Conservation (phyloP, 1,284 basidiomycete species). For the Apiotrichum gamsii region DNA sequence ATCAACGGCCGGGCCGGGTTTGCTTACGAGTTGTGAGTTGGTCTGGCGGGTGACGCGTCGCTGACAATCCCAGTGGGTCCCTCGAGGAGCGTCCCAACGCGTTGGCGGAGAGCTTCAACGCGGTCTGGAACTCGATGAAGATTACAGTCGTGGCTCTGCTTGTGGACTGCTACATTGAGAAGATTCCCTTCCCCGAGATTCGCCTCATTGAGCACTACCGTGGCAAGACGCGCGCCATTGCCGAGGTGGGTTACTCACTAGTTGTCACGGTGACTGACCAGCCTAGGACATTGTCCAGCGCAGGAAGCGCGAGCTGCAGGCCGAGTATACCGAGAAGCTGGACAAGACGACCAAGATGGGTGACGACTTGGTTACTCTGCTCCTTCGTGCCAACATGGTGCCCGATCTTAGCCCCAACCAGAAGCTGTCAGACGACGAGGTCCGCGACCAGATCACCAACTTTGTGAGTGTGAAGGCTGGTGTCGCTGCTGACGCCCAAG, state of each 20-base stretch:
- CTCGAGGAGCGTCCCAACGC: conserved; percentile 27
- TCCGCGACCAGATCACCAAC: conserved; percentile 67
- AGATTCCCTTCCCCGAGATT: not conserved
- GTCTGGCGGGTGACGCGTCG: conserved; percentile 4
- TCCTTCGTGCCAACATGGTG: conserved; percentile 59
- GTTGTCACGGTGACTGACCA: not conserved
- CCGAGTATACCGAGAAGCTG: conserved; percentile 34
- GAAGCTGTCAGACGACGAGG: conserved; percentile 59
- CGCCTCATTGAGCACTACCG: not conserved
- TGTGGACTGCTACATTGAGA: conserved; percentile 14
- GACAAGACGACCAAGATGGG: conserved; percentile 49
- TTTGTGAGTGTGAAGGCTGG: conserved; percentile 51
- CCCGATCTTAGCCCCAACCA: conserved; percentile 53
- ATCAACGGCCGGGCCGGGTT: conserved; percentile 63
- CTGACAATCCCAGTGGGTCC: conserved; percentile 1
- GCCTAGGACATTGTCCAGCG: conserved; percentile 53
- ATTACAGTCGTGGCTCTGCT: conserved; percentile 55
- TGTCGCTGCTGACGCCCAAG: not conserved
- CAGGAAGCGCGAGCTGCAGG: conserved; percentile 42
- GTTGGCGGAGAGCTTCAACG: conserved; percentile 29
- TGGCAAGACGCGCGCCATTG: not conserved
- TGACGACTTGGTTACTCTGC: conserved; percentile 46
- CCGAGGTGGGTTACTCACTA: not conserved
- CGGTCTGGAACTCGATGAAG: conserved; percentile 19
- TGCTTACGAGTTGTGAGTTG: conserved; percentile 51